These are phyloP conservation scores for Hippophae tibetana DNA, from an alignment of 306 rosid species.

Conservation along the genomic window DNA sequence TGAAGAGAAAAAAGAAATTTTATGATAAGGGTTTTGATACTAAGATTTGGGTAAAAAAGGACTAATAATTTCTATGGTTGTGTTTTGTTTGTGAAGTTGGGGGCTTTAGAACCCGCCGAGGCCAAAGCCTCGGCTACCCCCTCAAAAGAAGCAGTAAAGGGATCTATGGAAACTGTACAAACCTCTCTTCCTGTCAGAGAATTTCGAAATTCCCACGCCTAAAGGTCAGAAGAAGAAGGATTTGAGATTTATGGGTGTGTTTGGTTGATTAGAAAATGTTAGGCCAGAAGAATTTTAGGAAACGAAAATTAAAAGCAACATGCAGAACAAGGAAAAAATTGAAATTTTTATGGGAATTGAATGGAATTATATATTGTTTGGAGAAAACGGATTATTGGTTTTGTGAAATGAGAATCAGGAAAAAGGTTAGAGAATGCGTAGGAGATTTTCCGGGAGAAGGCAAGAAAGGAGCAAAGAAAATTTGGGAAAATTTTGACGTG, in stretches of 20 bases:
- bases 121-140: slow-evolving; percentile 99
- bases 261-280: background rate
- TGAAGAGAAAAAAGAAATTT: background rate
- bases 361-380: background rate
- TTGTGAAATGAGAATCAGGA: background rate
- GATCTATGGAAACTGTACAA: slow-evolving; percentile 38
- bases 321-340: background rate
- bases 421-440: background rate
- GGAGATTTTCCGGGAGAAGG: slow-evolving; percentile 3
- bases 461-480: background rate
- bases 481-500: background rate
- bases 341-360: background rate
- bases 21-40: slow-evolving; percentile 24
- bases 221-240: slow-evolving; percentile 37
- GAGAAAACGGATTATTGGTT: background rate
- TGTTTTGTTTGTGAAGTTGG: slow-evolving; percentile 46
- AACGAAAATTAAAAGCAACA: slow-evolving; percentile 8
- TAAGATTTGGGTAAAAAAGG: background rate
- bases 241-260: too few relatives aligned
- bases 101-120: slow-evolving; percentile 99
- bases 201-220: slow-evolving; percentile 59
- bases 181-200: slow-evolving; percentile 23
- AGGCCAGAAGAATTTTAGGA: slow-evolving; percentile 3
- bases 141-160: slow-evolving; percentile 61
- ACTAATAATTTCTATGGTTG: background rate